Evolutionary conservation across 257 asterid species (phyloP).

Genomic region (Ilex asprella): DNA sequence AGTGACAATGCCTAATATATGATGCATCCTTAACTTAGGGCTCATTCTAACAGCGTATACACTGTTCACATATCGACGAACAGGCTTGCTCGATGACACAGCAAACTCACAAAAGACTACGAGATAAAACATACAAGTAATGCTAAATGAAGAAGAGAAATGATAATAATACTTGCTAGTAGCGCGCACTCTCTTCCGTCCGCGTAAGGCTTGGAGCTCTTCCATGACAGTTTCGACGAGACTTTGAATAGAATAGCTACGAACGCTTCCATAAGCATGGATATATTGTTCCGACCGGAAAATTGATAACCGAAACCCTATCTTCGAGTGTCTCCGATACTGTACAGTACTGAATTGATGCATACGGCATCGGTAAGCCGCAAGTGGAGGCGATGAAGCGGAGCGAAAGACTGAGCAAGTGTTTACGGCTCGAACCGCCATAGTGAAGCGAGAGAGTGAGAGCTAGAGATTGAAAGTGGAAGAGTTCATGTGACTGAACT

Average conservation of each 20-base stretch:
- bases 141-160: background rate
- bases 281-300: constrained; percentile 22
- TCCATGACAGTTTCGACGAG: constrained; percentile 46
- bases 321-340: constrained; percentile 9
- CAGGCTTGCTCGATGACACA: background rate
- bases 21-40: too few species aligned
- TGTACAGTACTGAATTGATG: constrained; percentile 15
- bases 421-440: constrained; percentile 79
- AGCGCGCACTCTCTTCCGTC: constrained; percentile 50
- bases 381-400: constrained; percentile 48
- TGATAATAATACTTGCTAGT: constrained; percentile 46
- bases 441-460: constrained; percentile 2
- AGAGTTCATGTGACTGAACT: constrained; percentile 2
- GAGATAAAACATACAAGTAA: background rate
- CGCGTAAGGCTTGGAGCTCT: constrained; percentile 45
- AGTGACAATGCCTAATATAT: too few species aligned
- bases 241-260: constrained; percentile 53
- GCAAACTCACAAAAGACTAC: background rate
- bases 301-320: constrained; percentile 24
- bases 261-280: constrained; percentile 26
- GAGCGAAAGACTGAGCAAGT: constrained; percentile 56
- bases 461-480: background rate
- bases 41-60: too few species aligned
- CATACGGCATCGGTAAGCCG: constrained; percentile 35
- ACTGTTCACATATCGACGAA: background rate